Base-by-base conservation (phyloP, 2,329 filamentous ascomycete genomes). In the Salinomyces thailandicus region DNA sequence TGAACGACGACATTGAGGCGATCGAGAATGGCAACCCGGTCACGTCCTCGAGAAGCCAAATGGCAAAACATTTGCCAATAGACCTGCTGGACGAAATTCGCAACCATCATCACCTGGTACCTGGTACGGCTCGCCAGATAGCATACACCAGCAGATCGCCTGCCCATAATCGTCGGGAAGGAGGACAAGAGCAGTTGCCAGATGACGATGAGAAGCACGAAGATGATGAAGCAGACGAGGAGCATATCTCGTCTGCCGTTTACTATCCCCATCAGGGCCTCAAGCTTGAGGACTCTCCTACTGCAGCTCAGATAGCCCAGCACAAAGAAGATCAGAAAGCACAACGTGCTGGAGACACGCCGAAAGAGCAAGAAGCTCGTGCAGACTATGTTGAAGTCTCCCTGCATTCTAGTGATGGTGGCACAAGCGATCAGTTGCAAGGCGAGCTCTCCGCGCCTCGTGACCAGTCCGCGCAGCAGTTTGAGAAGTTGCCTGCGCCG, bases 181-280 rank as follows among this genome's bases (percentile, higher is more conserved):
- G 43, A 32, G 34, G 37, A 7, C 29, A 42, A 42, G 43, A 18
- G 20, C 31, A 37, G 28, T 27, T 42, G 27, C 39, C 18, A 12
- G 7, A 33, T 9, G 11, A 38, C 15, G 33, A 39, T 18, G 18
- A 18, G 14, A 38, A 44, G 48, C 60, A 62, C 17, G 71, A 70
- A 20, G 71, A 72, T 32, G 69, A 74, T n/a, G 72, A 75, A 20
- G 86, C 81, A 11, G 80, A 83, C 39, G 78, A 83, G 55, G 84
- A 91, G 58, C 84, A 89, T 59, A 86, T 91, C 44, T 85, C 81
- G n/a, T 89, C 82, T 19, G 84, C 84, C 16, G 70, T 86, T 27
- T 91, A 91, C 55, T 69, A 86, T 32, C 84, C 84, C 28, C 84
- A 89, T 63, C 77, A 84, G 50, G 68, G 71, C 41, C 55, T 70